Conservation (phyloP, 768 basidiomycete genomes). For the Phanerochaete carnosa region DNA sequence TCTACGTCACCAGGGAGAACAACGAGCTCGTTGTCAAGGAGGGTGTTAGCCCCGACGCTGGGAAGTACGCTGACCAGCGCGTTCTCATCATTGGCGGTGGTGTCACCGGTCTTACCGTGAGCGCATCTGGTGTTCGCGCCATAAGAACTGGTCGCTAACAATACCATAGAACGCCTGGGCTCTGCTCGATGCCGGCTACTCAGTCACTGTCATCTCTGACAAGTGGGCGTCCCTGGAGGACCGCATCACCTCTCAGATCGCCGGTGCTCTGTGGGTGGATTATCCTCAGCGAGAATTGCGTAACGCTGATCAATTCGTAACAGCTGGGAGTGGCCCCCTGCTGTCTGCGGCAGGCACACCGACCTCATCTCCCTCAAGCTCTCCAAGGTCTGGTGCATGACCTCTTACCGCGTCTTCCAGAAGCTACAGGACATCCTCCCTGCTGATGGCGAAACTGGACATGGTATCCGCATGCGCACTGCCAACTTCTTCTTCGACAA, state of each 20-base stretch:
- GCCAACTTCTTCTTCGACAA: constrained; percentile 35
- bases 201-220: constrained; percentile 30
- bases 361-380: constrained; percentile 31
- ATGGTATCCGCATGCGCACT: constrained; percentile 31
- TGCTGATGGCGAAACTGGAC: constrained; percentile 14
- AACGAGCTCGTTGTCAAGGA: constrained; percentile 9
- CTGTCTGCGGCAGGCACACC: constrained; percentile 36
- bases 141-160: not conserved
- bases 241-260: constrained; percentile 19
- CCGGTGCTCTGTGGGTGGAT: constrained; percentile 23
- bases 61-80: constrained; percentile 5
- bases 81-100: constrained; percentile 20
- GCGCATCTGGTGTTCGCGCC: not conserved
- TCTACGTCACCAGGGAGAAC: constrained; percentile 12
- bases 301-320: constrained; percentile 4
- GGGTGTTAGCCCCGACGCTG: constrained; percentile 5
- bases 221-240: constrained; percentile 14
- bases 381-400: constrained; percentile 34
- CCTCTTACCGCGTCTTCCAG: constrained; percentile 32
- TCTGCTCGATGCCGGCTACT: constrained; percentile 33
- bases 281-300: not conserved
- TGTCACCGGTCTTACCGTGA: constrained; percentile 18
- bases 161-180: constrained; percentile 21
- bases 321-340: constrained; percentile 37
- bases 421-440: constrained; percentile 15